Evolutionary conservation across 768 basidiomycete species (phyloP).

Genomic region (Basidioascus undulatus): DNA sequence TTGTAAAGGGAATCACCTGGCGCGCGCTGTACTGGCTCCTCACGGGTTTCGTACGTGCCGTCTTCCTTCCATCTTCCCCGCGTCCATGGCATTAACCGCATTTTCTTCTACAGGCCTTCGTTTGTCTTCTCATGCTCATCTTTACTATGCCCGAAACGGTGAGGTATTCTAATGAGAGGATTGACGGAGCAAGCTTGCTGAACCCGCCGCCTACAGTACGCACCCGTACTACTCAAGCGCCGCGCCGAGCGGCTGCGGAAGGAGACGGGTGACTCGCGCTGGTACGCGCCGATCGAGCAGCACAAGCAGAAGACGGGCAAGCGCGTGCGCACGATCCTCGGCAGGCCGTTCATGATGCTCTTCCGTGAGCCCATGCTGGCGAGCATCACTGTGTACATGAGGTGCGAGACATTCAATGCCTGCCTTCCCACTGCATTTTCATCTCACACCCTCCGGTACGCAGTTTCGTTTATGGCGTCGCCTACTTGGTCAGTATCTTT

Average conservation of each 20-base stretch:
- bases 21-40: constrained; percentile 11
- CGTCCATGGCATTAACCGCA: neutral
- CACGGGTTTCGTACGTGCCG: neutral
- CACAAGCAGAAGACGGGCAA: neutral
- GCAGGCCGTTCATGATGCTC: constrained; percentile 14
- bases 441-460: neutral
- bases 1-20: constrained; percentile 5
- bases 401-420: neutral
- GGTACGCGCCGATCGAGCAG: constrained; percentile 6
- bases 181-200: no score
- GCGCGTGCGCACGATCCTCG: constrained; percentile 6
- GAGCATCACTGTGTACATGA: constrained; percentile 11
- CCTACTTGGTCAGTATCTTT: neutral
- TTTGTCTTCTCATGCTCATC: constrained; percentile 9
- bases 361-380: constrained; percentile 15
- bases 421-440: neutral
- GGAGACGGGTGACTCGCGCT: constrained; percentile 14
- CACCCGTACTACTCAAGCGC: constrained; percentile 7
- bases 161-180: no score
- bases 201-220: no score
- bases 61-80: no score
- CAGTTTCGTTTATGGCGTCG: neutral
- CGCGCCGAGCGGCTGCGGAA: constrained; percentile 12
- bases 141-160: constrained; percentile 11
- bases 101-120: constrained; percentile 6